Percentiles rank a stretch among this genome's conserved stretches.
These are phyloP conservation scores for Candida glaebosa DNA, from an alignment of 805 yeast species.

Conservation along the genomic window DNA sequence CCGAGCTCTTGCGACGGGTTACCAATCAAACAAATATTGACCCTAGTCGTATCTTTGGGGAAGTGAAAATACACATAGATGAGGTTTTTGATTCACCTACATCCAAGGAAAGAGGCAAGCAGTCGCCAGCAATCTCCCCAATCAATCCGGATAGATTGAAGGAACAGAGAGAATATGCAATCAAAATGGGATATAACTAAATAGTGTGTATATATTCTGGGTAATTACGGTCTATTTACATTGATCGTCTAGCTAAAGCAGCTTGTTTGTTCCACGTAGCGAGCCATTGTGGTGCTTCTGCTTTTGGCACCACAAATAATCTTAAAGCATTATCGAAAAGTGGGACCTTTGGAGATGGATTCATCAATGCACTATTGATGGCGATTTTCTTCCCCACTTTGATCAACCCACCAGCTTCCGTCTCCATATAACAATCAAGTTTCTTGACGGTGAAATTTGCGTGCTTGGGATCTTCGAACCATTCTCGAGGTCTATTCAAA, in stretches of 20 bases:
- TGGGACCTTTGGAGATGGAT: slow-evolving; percentile 64
- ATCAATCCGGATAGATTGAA: slow-evolving; percentile 38
- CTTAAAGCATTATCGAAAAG: slow-evolving; percentile 71
- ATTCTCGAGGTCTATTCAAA: slow-evolving; percentile 59
- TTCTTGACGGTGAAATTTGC: slow-evolving; percentile 53
- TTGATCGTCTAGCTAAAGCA: slow-evolving; percentile 46
- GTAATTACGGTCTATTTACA: slow-evolving; percentile 5
- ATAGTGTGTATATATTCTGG: not conserved
- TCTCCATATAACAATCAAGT: slow-evolving; percentile 77
- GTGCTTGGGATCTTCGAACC: slow-evolving; percentile 65
- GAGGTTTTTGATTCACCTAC: slow-evolving; percentile 58
- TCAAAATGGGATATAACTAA: slow-evolving; percentile 40
- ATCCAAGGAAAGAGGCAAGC: slow-evolving; percentile 51
- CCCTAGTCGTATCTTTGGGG: slow-evolving; percentile 71
- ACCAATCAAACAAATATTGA: slow-evolving; percentile 40
- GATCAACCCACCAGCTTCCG: slow-evolving; percentile 77
- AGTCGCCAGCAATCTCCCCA: slow-evolving; percentile 47
- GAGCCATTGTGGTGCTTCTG: slow-evolving; percentile 63
- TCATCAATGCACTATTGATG: slow-evolving; percentile 59
- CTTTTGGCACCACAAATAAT: slow-evolving; percentile 76
- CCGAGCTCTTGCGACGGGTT: slow-evolving; percentile 27
- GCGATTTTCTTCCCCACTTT: slow-evolving; percentile 78
- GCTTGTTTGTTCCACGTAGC: slow-evolving; percentile 58
- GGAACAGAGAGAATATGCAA: slow-evolving; percentile 47
- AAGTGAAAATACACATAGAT: slow-evolving; percentile 61